Evolutionary conservation across 441 rosid species (phyloP).

Genomic region (Erodium trifolium): DNA sequence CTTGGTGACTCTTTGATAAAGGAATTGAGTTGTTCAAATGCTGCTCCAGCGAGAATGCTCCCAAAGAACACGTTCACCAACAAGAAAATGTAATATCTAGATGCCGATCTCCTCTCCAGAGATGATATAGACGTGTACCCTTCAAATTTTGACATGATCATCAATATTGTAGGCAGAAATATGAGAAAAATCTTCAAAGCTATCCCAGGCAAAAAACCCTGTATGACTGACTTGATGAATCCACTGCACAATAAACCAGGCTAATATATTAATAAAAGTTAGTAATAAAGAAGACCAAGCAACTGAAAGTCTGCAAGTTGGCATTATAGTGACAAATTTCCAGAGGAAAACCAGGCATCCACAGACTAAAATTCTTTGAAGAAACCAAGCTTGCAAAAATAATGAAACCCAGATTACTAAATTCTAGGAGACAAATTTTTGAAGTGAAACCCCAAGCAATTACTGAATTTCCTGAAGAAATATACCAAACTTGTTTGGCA

Average conservation of each 20-base stretch:
- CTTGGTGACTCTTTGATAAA: constrained; percentile 56
- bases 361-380: neutral
- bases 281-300: neutral
- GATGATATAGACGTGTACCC: constrained; percentile 68
- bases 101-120: constrained; percentile 81
- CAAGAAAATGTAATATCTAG: constrained; percentile 74
- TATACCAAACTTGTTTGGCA: neutral
- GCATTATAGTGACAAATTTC: neutral
- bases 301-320: neutral
- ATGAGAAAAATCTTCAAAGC: constrained; percentile 93
- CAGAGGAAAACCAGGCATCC: neutral
- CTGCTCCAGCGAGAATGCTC: constrained; percentile 63
- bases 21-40: constrained; percentile 70
- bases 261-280: constrained; percentile 13
- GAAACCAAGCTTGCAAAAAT: neutral
- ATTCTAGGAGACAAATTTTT: neutral
- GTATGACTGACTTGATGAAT: constrained; percentile 58
- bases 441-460: neutral
- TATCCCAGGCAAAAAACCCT: constrained; percentile 81
- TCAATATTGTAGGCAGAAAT: constrained; percentile 75
- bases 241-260: constrained; percentile 30
- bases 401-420: too few relatives aligned
- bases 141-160: constrained; percentile 93
- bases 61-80: constrained; percentile 77
- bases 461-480: neutral